Conservation (phyloP, 2,329 filamentous ascomycete species). For the Daldinia sp. region DNA sequence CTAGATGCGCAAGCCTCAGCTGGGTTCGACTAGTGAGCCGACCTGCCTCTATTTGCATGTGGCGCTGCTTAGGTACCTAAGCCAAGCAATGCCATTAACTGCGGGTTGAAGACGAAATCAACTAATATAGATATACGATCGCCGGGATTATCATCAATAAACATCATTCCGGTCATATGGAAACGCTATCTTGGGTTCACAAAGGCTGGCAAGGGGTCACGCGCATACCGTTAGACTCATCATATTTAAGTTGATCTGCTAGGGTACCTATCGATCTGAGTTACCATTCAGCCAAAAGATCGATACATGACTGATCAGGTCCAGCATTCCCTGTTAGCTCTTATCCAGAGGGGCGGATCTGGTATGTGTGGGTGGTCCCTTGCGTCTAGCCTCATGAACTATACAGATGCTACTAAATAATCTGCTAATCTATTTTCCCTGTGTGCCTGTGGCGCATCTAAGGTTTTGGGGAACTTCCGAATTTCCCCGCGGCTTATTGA, state of each 20-base stretch:
- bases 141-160: not conserved
- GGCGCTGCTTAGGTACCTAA: too few relatives aligned
- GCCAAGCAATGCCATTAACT: not conserved
- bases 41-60: not conserved
- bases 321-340: not conserved
- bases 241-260: not conserved
- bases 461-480: constrained; percentile 26
- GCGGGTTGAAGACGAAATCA: not conserved
- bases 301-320: not conserved
- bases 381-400: constrained; percentile 19
- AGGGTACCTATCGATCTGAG: not conserved
- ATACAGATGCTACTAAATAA: constrained; percentile 12
- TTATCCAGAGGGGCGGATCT: not conserved
- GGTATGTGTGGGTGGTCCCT: constrained; percentile 1
- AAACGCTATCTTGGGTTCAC: not conserved
- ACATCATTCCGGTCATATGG: not conserved
- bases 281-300: not conserved
- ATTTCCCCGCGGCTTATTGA: constrained; percentile 13
- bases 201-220: not conserved
- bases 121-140: not conserved
- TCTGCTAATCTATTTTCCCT: not conserved
- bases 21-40: not conserved
- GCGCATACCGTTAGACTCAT: not conserved
- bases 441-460: not conserved
- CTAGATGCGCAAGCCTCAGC: not conserved